Evolutionary conservation across 2,329 filamentous ascomycete species (phyloP).

Genomic region (Monosporascus cannonballus): DNA sequence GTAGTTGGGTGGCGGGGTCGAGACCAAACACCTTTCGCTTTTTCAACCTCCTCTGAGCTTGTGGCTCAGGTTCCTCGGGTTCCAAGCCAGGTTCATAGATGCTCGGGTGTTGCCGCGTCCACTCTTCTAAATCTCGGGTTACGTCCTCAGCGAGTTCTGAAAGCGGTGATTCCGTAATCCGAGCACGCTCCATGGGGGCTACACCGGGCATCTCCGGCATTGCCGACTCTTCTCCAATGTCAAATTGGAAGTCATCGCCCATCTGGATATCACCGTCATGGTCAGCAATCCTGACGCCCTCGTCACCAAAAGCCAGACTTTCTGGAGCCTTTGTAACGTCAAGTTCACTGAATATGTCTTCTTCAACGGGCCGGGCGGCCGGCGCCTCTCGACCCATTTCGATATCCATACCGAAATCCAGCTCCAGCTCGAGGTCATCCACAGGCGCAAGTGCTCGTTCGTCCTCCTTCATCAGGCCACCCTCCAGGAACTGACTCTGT

Average conservation of each 20-base stretch:
- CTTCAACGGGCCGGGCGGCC: constrained; percentile 58
- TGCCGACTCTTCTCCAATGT: constrained; percentile 54
- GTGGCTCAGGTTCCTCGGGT: constrained; percentile 53
- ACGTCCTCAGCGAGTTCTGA: constrained; percentile 63
- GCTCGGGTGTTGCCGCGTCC: constrained; percentile 47
- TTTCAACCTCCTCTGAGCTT: constrained; percentile 67
- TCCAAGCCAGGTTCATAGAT: constrained; percentile 58
- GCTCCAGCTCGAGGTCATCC: constrained; percentile 65
- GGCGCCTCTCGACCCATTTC: constrained; percentile 89
- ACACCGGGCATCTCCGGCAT: constrained; percentile 43
- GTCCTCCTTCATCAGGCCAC: constrained; percentile 53
- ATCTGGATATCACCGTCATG: constrained; percentile 59
- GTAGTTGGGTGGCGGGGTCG: constrained; percentile 76
- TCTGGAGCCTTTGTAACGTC: constrained; percentile 55
- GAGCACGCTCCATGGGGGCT: constrained; percentile 44
- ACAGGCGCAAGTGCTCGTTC: constrained; percentile 48
- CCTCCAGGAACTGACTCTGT: constrained; percentile 76
- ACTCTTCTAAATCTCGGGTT: constrained; percentile 55
- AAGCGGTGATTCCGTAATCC: constrained; percentile 64
- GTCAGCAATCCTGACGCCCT: constrained; percentile 53
- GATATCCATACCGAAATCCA: constrained; percentile 73
- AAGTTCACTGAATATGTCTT: constrained; percentile 62
- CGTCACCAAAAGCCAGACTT: constrained; percentile 47
- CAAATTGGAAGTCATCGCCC: constrained; percentile 60
- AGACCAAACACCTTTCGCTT: constrained; percentile 76